Conservation (phyloP, 176 grass and related monocot genomes). For the Eragrostis curvula region DNA sequence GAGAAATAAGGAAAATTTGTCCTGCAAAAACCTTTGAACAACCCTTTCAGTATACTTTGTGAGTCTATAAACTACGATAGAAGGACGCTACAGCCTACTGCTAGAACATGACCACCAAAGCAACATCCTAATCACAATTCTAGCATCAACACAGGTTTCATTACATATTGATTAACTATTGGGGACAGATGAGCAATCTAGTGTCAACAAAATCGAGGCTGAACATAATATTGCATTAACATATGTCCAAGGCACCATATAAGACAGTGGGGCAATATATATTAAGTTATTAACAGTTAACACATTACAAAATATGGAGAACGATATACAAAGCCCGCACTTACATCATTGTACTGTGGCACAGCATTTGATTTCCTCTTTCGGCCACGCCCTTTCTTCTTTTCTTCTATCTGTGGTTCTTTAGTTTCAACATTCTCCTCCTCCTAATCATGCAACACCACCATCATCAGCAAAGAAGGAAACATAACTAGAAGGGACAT, state of each 20-base stretch:
- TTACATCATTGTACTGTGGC: slow-evolving; percentile 78
- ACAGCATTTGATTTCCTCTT: slow-evolving; percentile 66
- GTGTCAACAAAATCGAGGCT: no score
- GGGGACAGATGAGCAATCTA: not conserved
- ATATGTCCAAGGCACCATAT: slow-evolving; percentile 15
- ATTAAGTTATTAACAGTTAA: no score
- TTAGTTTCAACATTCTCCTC: slow-evolving; percentile 51
- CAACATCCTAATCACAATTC: not conserved
- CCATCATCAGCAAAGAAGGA: not conserved
- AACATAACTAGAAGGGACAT: not conserved
- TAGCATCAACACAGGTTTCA: not conserved
- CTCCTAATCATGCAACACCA: slow-evolving; percentile 31
- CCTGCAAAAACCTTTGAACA: not conserved
- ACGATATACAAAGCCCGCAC: slow-evolving; percentile 40
- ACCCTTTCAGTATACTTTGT: not conserved
- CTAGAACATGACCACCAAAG: not conserved
- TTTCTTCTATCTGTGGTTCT: slow-evolving; percentile 51
- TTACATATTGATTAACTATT: not conserved
- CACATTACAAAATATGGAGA: not conserved
- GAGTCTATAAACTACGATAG: not conserved
- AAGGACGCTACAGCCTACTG: not conserved
- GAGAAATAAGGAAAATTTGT: not conserved
- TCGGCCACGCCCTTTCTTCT: slow-evolving; percentile 57
- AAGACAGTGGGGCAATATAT: not conserved
- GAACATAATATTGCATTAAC: not conserved